These are phyloP conservation scores for Euphorbia tirucalli DNA, from an alignment of 345 rosid species.

Conservation along the genomic window DNA sequence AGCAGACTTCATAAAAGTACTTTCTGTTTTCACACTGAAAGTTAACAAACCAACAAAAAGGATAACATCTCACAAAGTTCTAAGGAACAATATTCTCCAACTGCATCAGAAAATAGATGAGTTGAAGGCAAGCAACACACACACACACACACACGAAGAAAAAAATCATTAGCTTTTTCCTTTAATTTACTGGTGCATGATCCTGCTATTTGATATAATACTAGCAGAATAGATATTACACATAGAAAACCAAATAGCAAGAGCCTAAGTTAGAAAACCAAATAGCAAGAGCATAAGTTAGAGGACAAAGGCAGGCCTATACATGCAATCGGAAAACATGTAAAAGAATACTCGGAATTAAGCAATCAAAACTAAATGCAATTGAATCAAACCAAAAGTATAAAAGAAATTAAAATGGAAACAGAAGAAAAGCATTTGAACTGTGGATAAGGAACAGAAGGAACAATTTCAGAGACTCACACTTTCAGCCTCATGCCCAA, in stretches of 20 bases:
- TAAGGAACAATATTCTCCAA: neutral
- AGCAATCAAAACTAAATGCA: neutral
- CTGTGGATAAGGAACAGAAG: neutral
- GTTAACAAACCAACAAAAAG: neutral
- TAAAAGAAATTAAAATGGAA: neutral
- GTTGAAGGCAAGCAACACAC: neutral
- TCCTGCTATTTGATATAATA: neutral
- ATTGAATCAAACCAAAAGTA: neutral
- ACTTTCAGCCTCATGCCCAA: slow-evolving; percentile 97
- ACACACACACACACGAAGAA: neutral
- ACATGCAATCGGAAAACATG: neutral
- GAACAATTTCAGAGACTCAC: slow-evolving; percentile 29
- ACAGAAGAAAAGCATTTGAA: neutral
- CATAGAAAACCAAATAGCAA: too few relatives aligned
- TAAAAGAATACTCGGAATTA: neutral
- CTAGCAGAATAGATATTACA: neutral
- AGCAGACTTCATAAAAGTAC: neutral
- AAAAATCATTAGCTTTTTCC: too few relatives aligned
- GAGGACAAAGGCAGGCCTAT: neutral
- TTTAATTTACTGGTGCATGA: neutral
- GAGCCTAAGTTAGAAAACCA: too few relatives aligned
- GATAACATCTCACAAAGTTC: neutral
- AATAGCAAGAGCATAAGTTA: too few relatives aligned
- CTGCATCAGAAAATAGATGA: neutral
- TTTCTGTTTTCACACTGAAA: neutral